Evolutionary conservation across 2,329 filamentous ascomycete genomes (phyloP).

Genomic region (Fonsecaea pedrosoi): DNA sequence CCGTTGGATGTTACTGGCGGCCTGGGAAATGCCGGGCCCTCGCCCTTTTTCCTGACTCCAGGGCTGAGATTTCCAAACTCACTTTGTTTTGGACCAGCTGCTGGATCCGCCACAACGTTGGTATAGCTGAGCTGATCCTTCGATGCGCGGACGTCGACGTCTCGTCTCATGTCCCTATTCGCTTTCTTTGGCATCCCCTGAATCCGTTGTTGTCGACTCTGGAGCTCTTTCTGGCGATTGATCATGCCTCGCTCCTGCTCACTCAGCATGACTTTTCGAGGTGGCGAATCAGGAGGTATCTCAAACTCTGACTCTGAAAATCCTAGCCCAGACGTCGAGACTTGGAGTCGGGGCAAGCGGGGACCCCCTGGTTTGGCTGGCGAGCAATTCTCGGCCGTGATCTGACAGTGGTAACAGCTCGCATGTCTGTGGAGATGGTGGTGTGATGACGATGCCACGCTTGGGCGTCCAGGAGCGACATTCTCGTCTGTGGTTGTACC

Average conservation of each 20-base stretch:
- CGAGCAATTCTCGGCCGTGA: constrained; percentile 17
- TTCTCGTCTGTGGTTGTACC: constrained; percentile 27
- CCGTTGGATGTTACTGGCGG: not conserved
- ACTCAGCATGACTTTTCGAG: constrained; percentile 41
- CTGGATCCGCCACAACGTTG: constrained; percentile 28
- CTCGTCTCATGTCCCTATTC: constrained; percentile 18
- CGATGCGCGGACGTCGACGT: constrained; percentile 9
- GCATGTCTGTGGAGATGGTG: constrained; percentile 35
- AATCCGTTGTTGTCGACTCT: constrained; percentile 29
- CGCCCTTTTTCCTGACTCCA: not conserved
- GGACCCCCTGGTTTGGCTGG: constrained; percentile 30
- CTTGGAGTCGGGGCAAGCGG: constrained; percentile 39
- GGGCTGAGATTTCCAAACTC: constrained; percentile 27
- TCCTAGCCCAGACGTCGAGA: constrained; percentile 41
- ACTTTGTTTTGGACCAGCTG: constrained; percentile 21
- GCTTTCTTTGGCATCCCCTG: constrained; percentile 24
- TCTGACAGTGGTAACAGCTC: constrained; percentile 39
- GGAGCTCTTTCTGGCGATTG: constrained; percentile 38
- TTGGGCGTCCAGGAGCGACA: constrained; percentile 18
- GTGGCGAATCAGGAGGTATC: constrained; percentile 38
- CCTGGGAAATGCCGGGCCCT: constrained; percentile 3
- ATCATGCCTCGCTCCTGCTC: constrained; percentile 41
- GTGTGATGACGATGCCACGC: constrained; percentile 28
- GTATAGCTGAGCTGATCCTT: constrained; percentile 26
- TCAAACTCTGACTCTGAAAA: constrained; percentile 42